Percentiles rank a stretch among this genome's conserved stretches.
phyloP scores from a whole-genome alignment of 805 yeast species.

The Pichia californica region DNA sequence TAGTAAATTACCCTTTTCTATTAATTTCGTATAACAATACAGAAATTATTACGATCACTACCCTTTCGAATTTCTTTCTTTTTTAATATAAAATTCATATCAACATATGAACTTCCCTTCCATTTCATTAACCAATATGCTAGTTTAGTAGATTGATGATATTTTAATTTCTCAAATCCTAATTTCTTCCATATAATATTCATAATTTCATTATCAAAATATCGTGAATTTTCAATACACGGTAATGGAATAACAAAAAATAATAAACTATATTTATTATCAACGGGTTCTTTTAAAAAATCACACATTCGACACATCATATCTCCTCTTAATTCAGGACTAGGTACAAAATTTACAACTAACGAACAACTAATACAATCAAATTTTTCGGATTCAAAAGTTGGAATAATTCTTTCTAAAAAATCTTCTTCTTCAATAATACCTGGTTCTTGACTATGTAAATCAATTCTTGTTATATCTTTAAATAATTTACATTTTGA shows the following conservation, averaged over 20 bases:
- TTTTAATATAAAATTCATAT: conserved; percentile 15
- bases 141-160: conserved; percentile 61
- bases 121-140: conserved; percentile 65
- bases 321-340: conserved; percentile 60
- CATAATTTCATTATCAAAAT: conserved; percentile 34
- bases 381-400: conserved; percentile 39
- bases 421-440: conserved; percentile 71
- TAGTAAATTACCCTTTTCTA: too few species aligned
- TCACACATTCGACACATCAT: conserved; percentile 60
- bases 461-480: conserved; percentile 59
- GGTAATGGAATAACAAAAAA: conserved; percentile 88
- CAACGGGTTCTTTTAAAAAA: conserved; percentile 41
- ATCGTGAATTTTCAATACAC: conserved; percentile 77
- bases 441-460: conserved; percentile 69
- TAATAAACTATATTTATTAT: conserved; percentile 32
- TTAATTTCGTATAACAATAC: conserved; percentile 45
- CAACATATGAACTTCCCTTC: conserved; percentile 26
- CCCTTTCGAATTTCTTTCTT: conserved; percentile 56
- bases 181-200: conserved; percentile 33
- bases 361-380: conserved; percentile 74
- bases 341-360: conserved; percentile 85
- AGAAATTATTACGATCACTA: conserved; percentile 60
- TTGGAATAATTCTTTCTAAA: conserved; percentile 66
- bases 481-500: conserved; percentile 51
- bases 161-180: conserved; percentile 49